Evolutionary conservation across 163 green algal genomes (phyloP), one percentile per base, ranked within the genome.

Genomic region (Chlorella variabilis): DNA sequence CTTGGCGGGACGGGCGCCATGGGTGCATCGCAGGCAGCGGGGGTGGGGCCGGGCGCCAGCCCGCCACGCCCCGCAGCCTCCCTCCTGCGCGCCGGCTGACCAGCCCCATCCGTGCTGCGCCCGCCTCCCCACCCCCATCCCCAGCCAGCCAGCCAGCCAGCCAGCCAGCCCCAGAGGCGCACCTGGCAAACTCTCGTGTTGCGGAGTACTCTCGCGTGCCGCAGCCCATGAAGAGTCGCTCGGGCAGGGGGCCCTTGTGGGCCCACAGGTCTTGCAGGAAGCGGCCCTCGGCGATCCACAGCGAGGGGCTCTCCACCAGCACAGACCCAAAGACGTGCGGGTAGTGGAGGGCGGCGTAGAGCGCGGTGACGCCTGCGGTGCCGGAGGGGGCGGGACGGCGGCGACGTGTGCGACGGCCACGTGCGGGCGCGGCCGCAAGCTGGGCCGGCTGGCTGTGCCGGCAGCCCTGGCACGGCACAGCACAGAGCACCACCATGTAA

Each of bases 181-280:
- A 65, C 71, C 18, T 68, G 11, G 62, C 81, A 65, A 88, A 82
- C 63, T 91, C 87, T 8, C 87, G 67, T 1, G 87, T 91, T 65
- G 86, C 87, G 7, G 34, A 78, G 81, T 91, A 91, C 86, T 91
- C 87, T 0, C 23, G 33, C 1, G 87, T 91, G 73, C 87, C 87
- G 56, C 86, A 91, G 31, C 83, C 87, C 66, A 91, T 71, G 77
- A 84, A 87, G 31, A 91, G 34, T 2, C 86, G 80, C 74, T 89
- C 83, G 0, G 87, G 87, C 71, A 90, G 75, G 29, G 78, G 63
- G 31, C 87, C 87, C 13, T 42, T 61, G 58, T 62, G 58, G 11
- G n/a, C 21, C 48, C 42, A 61, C 62, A 85, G 31, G 36, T 83
- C 73, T 34, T 83, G 67, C 58, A 91, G 67, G 66, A 89, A 90